Evolutionary conservation across 2,329 filamentous ascomycete genomes (phyloP).

Genomic region (Daldinia sp.): DNA sequence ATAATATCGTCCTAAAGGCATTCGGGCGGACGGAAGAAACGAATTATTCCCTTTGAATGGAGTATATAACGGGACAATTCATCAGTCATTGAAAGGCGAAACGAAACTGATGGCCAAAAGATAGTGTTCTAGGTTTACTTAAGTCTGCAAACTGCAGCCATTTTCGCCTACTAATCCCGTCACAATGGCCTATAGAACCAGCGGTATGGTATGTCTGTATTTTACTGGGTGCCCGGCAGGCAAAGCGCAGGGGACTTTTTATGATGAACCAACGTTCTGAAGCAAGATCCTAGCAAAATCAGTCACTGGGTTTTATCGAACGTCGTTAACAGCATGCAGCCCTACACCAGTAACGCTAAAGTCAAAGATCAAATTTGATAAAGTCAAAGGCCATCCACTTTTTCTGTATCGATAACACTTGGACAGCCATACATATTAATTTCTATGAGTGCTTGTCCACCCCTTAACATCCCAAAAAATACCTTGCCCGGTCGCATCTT

Average conservation of each 20-base stretch:
- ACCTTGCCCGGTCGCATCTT: no score
- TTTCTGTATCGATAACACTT: no score
- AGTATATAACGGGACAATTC: slow-evolving; percentile 14
- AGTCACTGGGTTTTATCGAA: not conserved
- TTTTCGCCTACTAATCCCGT: slow-evolving; percentile 29
- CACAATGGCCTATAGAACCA: slow-evolving; percentile 22
- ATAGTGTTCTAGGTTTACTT: slow-evolving; percentile 22
- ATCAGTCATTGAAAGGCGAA: slow-evolving; percentile 21
- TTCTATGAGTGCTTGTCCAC: no score
- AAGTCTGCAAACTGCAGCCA: slow-evolving; percentile 15
- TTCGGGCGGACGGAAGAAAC: slow-evolving; percentile 16
- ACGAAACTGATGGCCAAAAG: slow-evolving; percentile 7
- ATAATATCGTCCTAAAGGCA: slow-evolving; percentile 38
- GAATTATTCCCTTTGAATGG: slow-evolving; percentile 10
- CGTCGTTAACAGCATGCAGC: not conserved
- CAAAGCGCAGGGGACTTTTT: slow-evolving; percentile 23
- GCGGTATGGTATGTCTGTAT: slow-evolving; percentile 21
- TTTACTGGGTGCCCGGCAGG: slow-evolving; percentile 23
- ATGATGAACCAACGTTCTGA: slow-evolving; percentile 15
- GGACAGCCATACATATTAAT: no score
- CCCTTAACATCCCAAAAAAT: no score
- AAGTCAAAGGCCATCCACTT: no score
- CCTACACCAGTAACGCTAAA: no score
- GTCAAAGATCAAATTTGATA: no score
- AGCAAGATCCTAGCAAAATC: slow-evolving; percentile 7